Conservation (phyloP, 108 stramenopile genomes). For the Nitzschia putrida region DNA sequence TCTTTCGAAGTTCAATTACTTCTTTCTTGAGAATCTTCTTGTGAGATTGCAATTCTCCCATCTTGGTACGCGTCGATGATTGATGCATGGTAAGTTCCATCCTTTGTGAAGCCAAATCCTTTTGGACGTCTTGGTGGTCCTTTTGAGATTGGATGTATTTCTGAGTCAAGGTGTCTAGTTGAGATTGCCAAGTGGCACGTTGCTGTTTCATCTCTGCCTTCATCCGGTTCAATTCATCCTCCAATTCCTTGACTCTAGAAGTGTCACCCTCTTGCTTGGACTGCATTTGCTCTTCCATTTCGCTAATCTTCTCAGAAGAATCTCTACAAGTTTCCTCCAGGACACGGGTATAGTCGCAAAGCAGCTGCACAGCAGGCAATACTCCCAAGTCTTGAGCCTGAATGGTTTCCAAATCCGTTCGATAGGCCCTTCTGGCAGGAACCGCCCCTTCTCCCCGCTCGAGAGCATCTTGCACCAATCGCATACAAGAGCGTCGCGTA, state of each 20-base stretch:
- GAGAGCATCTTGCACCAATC: conserved; percentile 64
- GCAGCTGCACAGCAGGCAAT: conserved; percentile 47
- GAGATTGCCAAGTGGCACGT: conserved; percentile 39
- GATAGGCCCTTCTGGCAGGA: conserved; percentile 45
- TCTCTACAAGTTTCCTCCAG: conserved; percentile 52
- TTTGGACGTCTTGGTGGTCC: conserved; percentile 64
- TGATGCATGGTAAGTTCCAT: conserved; percentile 86
- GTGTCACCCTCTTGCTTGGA: conserved; percentile 64
- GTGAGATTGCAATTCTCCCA: conserved; percentile 70
- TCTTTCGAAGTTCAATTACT: conserved; percentile 77
- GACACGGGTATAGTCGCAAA: conserved; percentile 50
- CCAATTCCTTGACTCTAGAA: conserved; percentile 51
- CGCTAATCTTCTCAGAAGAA: conserved; percentile 45
- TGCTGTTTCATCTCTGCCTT: conserved; percentile 56
- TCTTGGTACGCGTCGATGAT: conserved; percentile 67
- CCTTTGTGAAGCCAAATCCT: conserved; percentile 68
- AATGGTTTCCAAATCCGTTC: conserved; percentile 65
- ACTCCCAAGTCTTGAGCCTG: conserved; percentile 56
- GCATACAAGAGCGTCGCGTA: conserved; percentile 55
- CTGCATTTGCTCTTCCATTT: conserved; percentile 53
- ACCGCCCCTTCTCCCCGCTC: conserved; percentile 34
- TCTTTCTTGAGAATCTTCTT: conserved; percentile 88
- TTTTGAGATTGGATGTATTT: conserved; percentile 58
- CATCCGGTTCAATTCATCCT: conserved; percentile 46
- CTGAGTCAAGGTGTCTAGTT: conserved; percentile 48